Evolutionary conservation across 2,329 filamentous ascomycete genomes (phyloP).

Genomic region (Colletotrichum ledebouriae): DNA sequence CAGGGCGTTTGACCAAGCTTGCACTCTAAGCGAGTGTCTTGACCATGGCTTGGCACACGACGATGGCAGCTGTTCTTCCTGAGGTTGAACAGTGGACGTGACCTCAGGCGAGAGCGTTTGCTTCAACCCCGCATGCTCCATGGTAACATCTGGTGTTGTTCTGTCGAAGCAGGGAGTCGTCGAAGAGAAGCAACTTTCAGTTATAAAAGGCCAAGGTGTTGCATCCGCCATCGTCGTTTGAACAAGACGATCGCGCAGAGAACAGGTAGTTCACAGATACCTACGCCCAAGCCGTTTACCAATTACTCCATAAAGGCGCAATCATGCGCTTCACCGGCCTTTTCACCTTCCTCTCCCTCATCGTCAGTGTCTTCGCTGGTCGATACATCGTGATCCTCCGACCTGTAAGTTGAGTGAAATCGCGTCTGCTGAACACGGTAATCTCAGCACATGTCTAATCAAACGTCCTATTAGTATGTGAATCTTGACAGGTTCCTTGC

Average conservation of each 20-base stretch:
- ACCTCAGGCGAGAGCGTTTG: too few relatives aligned
- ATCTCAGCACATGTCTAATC: not conserved
- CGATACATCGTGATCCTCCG: conserved; percentile 30
- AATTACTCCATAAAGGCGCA: not conserved
- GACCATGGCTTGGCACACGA: too few relatives aligned
- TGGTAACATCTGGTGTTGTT: too few relatives aligned
- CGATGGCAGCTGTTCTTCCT: too few relatives aligned
- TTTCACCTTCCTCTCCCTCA: not conserved
- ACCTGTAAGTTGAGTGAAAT: conserved; percentile 10
- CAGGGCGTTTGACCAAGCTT: too few relatives aligned
- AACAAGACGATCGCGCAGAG: too few relatives aligned
- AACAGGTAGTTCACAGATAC: too few relatives aligned
- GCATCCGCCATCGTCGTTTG: too few relatives aligned
- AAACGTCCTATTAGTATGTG: not conserved
- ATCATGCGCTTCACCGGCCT: conserved; percentile 10
- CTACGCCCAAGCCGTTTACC: not conserved
- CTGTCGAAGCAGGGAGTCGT: too few relatives aligned
- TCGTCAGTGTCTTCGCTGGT: conserved; percentile 10
- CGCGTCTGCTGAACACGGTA: not conserved
- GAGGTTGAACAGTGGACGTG: too few relatives aligned
- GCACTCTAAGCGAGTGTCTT: too few relatives aligned
- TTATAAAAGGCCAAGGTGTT: not conserved
- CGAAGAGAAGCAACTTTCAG: not conserved
- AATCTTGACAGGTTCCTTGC: conserved; percentile 23
- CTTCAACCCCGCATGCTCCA: too few relatives aligned